These are phyloP conservation scores for Dendrobium nobile DNA, from an alignment of 106 monocot genomes.

Conservation along the genomic window DNA sequence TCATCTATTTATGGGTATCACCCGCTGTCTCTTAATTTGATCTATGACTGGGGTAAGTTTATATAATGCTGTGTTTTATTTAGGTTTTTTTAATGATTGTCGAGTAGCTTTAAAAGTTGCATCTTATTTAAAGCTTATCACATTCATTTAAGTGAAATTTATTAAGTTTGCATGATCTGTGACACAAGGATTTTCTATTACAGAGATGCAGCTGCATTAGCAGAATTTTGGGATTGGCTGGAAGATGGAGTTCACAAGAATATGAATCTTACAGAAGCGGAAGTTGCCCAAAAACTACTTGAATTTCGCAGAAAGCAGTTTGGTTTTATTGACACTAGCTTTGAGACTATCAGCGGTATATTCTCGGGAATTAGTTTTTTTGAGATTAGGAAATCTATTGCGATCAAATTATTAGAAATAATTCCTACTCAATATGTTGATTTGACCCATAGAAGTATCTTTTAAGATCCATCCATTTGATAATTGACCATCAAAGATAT, in stretches of 20 bases:
- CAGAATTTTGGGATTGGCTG: slow-evolving; percentile 93
- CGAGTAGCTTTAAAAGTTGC: not conserved
- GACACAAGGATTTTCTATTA: slow-evolving; percentile 1
- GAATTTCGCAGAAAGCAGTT: slow-evolving; percentile 84
- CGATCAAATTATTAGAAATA: not conserved
- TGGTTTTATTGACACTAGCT: slow-evolving; percentile 88
- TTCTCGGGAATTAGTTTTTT: slow-evolving; percentile 6
- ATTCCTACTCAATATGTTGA: not conserved
- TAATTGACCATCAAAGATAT: not conserved
- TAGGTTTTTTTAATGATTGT: not conserved
- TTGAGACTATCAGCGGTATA: slow-evolving; percentile 95
- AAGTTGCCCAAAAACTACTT: slow-evolving; percentile 72
- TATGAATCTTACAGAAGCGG: slow-evolving; percentile 54
- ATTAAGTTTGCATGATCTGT: slow-evolving; percentile 1
- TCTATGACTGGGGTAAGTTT: not conserved
- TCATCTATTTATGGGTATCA: not conserved
- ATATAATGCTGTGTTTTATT: not conserved
- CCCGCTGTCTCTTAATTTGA: not conserved
- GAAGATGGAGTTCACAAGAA: slow-evolving; percentile 57
- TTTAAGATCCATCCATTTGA: not conserved
- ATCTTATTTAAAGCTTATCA: not conserved
- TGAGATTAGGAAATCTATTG: not conserved
- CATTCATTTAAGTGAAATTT: not conserved
- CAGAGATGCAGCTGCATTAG: slow-evolving; percentile 94
- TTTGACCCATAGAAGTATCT: not conserved